Evolutionary conservation across 768 basidiomycete genomes (phyloP).

Genomic region (Lyophyllum decastes): DNA sequence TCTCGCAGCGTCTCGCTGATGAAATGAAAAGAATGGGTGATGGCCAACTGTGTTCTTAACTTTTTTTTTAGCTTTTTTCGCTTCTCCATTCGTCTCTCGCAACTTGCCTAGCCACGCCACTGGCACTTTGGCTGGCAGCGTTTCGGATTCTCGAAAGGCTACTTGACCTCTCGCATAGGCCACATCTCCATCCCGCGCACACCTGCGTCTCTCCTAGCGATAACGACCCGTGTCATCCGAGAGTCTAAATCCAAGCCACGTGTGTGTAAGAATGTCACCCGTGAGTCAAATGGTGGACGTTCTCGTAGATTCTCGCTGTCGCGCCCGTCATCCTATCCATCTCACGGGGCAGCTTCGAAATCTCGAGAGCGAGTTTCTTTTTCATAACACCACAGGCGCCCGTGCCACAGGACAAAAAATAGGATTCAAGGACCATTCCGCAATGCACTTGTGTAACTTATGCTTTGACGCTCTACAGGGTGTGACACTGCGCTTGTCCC

Average conservation of each 20-base stretch:
- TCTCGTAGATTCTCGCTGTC: constrained; percentile 2
- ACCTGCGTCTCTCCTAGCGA: neutral
- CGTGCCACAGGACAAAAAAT: neutral
- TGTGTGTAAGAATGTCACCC: neutral
- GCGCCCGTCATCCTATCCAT: constrained; percentile 3
- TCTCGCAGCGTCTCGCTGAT: no score
- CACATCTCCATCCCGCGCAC: neutral
- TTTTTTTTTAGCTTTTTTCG: neutral
- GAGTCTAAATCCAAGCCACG: no score
- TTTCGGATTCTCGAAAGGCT: neutral
- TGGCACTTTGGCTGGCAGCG: no score
- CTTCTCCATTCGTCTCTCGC: neutral
- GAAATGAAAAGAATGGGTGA: neutral
- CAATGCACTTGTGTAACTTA: constrained; percentile 5
- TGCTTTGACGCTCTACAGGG: neutral
- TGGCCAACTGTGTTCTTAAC: neutral
- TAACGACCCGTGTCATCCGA: neutral
- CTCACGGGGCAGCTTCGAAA: no score
- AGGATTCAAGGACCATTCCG: neutral
- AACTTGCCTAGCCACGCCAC: no score
- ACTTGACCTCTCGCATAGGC: constrained; percentile 1
- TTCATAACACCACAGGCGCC: neutral
- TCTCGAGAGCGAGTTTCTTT: no score
- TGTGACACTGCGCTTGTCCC: neutral
- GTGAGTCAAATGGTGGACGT: constrained; percentile 2